Evolutionary conservation across 306 rosid genomes (phyloP), one percentile per base, ranked within the genome.

Genomic region (Fragaria vesca): DNA sequence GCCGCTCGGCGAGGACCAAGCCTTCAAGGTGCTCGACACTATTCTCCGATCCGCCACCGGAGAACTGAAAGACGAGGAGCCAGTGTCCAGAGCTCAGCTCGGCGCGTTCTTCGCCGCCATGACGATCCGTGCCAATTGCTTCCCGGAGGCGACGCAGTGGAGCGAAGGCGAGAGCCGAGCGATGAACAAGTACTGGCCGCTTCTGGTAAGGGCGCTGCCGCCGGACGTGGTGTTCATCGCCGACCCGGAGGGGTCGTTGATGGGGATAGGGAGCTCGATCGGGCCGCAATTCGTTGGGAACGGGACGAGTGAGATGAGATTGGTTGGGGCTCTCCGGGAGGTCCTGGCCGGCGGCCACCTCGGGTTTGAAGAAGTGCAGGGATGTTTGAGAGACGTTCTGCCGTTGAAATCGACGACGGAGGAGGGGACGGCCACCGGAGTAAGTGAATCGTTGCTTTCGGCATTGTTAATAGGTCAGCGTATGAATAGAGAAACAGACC

Each of bases 381-480:
- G 97, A 36, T 91, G 93, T 73, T 76, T 95, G 67, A 88, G 85
- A 81, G 98, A 92, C 43, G 91, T 88, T 76, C 91, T 95, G 83
- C 97, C 96, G 28, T 73, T 88, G 72, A 78, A 86, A 78, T 57
- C 42, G 32, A 82, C 40, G 32, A 82, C 42, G 67, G 94, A 68
- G 17, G 82, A 67, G 13, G 77, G 60, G 28, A 61, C 79, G 7
- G 66, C 83, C 47, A 76, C 84, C 8, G 96, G 91, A 75, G 93
- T 85, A 69, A 88, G 96, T 57, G 93, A 95, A 52, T 88, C 96
- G 38, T 84, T 95, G 88, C 89, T 95, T 83, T 88, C 98, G 20
- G 98, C 98, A 36, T 92, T 95, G 86, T 84, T 95, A 68, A 95
- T 95, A 8, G 97, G 98, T 76, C 98, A 95, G 78, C 96, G 98